Conservation (phyloP, 1,284 basidiomycete genomes). For the Ceratobasidium sp. region DNA sequence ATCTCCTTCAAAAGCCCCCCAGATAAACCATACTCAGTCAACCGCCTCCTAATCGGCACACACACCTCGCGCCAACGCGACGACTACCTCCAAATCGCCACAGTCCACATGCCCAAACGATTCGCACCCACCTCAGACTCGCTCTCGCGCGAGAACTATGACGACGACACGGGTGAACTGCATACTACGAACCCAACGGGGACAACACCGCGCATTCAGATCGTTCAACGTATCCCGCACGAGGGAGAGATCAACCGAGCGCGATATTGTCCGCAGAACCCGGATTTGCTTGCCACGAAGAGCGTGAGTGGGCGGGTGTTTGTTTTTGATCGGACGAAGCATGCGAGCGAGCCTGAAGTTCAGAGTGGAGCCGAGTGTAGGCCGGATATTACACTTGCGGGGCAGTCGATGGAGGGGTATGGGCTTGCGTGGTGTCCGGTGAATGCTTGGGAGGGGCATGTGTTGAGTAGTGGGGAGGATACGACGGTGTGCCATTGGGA, state of each 20-base stretch:
- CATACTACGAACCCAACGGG: conserved; percentile 71
- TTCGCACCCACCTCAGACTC: conserved; percentile 20
- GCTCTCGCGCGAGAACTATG: conserved; percentile 42
- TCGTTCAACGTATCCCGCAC: conserved; percentile 97
- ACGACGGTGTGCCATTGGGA: conserved; percentile 96
- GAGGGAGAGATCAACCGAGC: conserved; percentile 97
- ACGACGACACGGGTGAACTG: conserved; percentile 41
- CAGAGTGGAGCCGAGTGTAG: conserved; percentile 77
- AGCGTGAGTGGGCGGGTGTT: conserved; percentile 90
- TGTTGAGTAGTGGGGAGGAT: conserved; percentile 95
- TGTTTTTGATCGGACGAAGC: conserved; percentile 97
- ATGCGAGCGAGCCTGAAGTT: conserved; percentile 84
- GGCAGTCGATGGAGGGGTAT: conserved; percentile 94
- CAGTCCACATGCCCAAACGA: conserved; percentile 91
- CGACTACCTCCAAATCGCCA: conserved; percentile 97
- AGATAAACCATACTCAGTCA: conserved; percentile 91
- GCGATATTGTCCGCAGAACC: conserved; percentile 99
- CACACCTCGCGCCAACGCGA: conserved; percentile 96
- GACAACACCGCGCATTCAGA: conserved; percentile 83
- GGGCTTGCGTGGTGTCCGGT: conserved; percentile 93
- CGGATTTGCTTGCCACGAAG: conserved; percentile 96
- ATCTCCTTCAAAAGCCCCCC: conserved; percentile 69
- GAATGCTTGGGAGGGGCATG: conserved; percentile 75
- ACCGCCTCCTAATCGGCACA: conserved; percentile 95
- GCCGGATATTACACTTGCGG: conserved; percentile 91